Evolutionary conservation across 108 stramenopile genomes (phyloP).

Genomic region (Skeletonema costatum): DNA sequence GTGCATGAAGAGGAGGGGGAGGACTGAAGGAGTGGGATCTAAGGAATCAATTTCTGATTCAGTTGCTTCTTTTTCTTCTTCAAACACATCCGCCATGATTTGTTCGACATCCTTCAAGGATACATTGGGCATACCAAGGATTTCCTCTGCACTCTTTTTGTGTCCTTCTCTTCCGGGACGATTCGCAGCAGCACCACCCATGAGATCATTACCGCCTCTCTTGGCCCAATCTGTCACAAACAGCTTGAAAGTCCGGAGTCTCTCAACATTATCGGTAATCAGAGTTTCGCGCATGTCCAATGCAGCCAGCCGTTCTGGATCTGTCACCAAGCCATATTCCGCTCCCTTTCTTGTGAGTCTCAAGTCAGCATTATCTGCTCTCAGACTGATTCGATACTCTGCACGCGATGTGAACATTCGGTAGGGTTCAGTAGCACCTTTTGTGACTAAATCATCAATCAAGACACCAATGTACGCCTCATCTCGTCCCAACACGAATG

Average conservation of each 20-base stretch:
- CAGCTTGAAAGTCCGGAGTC: constrained; percentile 69
- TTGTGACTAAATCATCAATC: constrained; percentile 96
- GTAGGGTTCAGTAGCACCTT: constrained; percentile 95
- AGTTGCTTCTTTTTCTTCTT: constrained; percentile 35
- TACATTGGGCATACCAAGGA: constrained; percentile 89
- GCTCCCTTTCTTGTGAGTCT: constrained; percentile 91
- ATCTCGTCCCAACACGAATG: constrained; percentile 92
- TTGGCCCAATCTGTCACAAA: constrained; percentile 83
- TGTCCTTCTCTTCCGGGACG: constrained; percentile 57
- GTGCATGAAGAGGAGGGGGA: no score
- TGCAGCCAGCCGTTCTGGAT: constrained; percentile 81
- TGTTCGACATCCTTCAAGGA: constrained; percentile 77
- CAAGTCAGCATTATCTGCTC: constrained; percentile 97
- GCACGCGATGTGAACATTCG: constrained; percentile 98
- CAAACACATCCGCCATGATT: constrained; percentile 63
- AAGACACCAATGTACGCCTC: constrained; percentile 97
- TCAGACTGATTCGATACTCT: constrained; percentile 91
- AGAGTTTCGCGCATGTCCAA: constrained; percentile 73
- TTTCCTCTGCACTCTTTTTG: constrained; percentile 91
- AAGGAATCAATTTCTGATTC: constrained; percentile 13
- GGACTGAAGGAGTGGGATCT: constrained; percentile 55
- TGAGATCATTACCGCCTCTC: constrained; percentile 69
- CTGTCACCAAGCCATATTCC: constrained; percentile 88
- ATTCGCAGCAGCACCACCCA: constrained; percentile 75
- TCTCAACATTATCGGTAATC: constrained; percentile 69